A percentile compares a stretch with the other conserved stretches of the same genome.
These are phyloP conservation scores for Verticillium dahliae DNA, from an alignment of 2,329 filamentous ascomycete genomes.

Conservation along the genomic window DNA sequence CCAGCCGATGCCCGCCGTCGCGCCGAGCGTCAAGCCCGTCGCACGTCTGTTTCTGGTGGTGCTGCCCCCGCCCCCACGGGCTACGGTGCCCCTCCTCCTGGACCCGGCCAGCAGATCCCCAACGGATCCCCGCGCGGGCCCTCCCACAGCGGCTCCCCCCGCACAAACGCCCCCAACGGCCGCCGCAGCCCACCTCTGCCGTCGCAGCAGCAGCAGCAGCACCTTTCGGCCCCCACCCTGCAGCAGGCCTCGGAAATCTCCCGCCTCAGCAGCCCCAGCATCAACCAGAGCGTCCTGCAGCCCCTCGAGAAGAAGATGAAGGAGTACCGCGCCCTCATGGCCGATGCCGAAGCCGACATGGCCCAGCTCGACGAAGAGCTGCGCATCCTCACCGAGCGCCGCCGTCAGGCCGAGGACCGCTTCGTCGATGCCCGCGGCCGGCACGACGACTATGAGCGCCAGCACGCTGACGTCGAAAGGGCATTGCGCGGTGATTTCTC, in stretches of 20 bases:
- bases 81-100: background rate
- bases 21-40: background rate
- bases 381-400: constrained; percentile 30
- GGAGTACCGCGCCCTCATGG: constrained; percentile 35
- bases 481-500: constrained; percentile 31
- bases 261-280: constrained; percentile 36
- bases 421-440: constrained; percentile 35
- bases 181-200: background rate
- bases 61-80: background rate
- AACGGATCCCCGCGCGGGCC: background rate
- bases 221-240: background rate
- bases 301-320: constrained; percentile 37
- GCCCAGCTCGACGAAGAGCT: constrained; percentile 35
- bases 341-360: constrained; percentile 32
- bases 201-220: background rate
- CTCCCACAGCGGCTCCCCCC: background rate
- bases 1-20: background rate
- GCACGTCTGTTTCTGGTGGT: background rate
- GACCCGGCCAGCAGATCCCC: background rate
- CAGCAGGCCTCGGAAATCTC: constrained; percentile 19
- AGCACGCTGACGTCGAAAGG: constrained; percentile 32
- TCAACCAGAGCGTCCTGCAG: constrained; percentile 34
- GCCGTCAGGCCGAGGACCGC: constrained; percentile 31
- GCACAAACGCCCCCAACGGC: background rate
- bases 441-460: constrained; percentile 36